Evolutionary conservation across 2,329 filamentous ascomycete species (phyloP).

Genomic region (Cladophialophora psammophila): DNA sequence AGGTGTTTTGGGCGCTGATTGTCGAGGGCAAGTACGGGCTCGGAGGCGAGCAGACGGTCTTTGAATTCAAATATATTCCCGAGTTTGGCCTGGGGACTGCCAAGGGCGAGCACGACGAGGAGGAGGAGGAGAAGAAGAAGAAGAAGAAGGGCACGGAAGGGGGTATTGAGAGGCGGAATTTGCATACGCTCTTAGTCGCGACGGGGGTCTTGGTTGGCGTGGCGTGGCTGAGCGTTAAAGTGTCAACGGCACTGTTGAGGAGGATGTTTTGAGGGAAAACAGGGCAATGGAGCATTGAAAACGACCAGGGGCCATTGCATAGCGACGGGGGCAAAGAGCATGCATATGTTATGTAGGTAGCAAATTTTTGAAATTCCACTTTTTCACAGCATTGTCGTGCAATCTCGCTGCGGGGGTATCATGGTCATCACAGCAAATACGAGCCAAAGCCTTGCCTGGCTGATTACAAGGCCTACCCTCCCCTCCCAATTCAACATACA

Average conservation of each 20-base stretch:
- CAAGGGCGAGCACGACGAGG: slow-evolving; percentile 48
- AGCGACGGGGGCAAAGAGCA: not conserved
- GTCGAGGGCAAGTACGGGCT: slow-evolving; percentile 71
- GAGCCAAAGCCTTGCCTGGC: not conserved
- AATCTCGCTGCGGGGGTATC: not conserved
- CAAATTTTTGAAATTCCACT: not conserved
- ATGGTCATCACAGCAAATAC: not conserved
- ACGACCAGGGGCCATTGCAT: not conserved
- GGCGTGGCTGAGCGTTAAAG: slow-evolving; percentile 31
- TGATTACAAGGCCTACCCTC: not conserved
- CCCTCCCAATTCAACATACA: not conserved
- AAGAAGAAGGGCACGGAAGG: slow-evolving; percentile 36
- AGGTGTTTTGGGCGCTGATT: slow-evolving; percentile 65
- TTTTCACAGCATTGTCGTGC: not conserved
- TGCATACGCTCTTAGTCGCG: slow-evolving; percentile 37
- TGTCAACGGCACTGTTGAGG: slow-evolving; percentile 19
- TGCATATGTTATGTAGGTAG: not conserved
- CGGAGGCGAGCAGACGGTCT: slow-evolving; percentile 64
- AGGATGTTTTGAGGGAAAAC: slow-evolving; percentile 21
- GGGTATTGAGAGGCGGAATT: slow-evolving; percentile 38
- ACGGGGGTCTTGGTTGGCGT: slow-evolving; percentile 24
- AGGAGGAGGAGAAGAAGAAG: no score
- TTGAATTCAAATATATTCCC: slow-evolving; percentile 76
- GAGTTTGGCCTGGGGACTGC: slow-evolving; percentile 58
- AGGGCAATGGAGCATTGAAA: not conserved